phyloP scores from a whole-genome alignment of 441 rosid species.

The Populus tomentosa region DNA sequence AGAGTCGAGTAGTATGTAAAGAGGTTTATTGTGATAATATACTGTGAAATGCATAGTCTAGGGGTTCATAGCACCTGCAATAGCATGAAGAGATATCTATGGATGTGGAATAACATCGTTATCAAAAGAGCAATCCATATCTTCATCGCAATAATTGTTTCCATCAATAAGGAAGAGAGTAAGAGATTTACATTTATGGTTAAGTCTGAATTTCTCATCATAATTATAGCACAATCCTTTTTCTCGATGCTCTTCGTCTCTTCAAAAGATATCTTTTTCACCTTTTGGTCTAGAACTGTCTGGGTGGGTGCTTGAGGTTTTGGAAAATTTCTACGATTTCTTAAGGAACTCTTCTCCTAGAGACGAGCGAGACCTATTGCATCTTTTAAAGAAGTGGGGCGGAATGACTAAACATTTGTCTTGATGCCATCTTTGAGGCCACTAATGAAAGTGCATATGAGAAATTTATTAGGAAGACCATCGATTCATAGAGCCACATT shows the following conservation, averaged over 20 bases:
- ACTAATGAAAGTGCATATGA: not conserved
- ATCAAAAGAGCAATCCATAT: not conserved
- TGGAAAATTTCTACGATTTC: not conserved
- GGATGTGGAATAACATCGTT: not conserved
- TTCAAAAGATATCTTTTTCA: not conserved
- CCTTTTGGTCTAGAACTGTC: not conserved
- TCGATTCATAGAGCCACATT: not conserved
- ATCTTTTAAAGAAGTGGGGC: not conserved
- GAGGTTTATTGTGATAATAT: not conserved
- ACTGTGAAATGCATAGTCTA: not conserved
- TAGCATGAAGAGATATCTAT: not conserved
- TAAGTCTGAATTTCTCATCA: not conserved
- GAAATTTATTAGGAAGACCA: not conserved
- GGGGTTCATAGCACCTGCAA: not conserved
- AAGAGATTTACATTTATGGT: not conserved
- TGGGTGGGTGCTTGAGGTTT: not conserved
- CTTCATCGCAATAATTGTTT: not conserved
- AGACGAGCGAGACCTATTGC: not conserved
- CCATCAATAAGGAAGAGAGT: not conserved
- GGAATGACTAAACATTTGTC: not conserved
- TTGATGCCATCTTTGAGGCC: not conserved
- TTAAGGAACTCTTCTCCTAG: not conserved
- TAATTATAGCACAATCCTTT: not conserved
- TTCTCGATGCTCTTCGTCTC: not conserved
- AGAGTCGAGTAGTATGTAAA: not conserved